These are phyloP conservation scores for Trichosporon faecale DNA, from an alignment of 1,284 basidiomycete species.

Conservation along the genomic window DNA sequence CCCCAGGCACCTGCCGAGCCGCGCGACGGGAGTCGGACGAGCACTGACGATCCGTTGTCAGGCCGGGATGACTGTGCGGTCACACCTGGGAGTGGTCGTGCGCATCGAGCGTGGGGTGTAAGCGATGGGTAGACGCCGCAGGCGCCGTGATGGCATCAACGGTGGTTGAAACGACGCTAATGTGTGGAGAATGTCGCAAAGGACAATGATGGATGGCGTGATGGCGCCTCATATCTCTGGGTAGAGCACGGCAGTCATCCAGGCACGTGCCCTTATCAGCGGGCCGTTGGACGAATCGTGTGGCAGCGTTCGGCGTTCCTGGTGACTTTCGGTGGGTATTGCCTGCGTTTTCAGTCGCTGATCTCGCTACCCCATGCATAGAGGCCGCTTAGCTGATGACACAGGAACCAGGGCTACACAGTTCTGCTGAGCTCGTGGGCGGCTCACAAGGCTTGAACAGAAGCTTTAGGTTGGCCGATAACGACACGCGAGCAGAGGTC, in stretches of 20 bases:
- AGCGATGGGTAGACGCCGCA: not conserved
- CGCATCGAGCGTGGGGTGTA: not conserved
- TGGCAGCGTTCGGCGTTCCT: not conserved
- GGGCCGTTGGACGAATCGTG: not conserved
- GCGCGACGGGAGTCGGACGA: not conserved
- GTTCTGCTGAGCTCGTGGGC: not conserved
- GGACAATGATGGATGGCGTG: slow-evolving; percentile 1
- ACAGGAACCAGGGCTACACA: not conserved
- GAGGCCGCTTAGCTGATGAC: not conserved
- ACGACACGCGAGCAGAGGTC: not conserved
- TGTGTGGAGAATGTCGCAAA: not conserved
- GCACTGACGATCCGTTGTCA: not conserved
- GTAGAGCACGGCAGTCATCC: not conserved
- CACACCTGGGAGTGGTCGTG: not conserved
- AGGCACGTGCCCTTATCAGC: slow-evolving; percentile 11
- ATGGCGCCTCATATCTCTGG: not conserved
- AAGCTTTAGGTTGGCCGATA: not conserved
- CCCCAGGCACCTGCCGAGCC: not conserved
- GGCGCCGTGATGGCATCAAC: not conserved
- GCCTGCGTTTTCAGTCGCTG: not conserved
- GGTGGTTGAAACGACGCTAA: not conserved
- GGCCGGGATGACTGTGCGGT: not conserved
- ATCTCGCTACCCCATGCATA: not conserved
- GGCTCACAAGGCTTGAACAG: not conserved
- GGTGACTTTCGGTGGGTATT: not conserved